Base-by-base conservation (phyloP, 1,284 basidiomycete genomes). In the Ustilago tritici region DNA sequence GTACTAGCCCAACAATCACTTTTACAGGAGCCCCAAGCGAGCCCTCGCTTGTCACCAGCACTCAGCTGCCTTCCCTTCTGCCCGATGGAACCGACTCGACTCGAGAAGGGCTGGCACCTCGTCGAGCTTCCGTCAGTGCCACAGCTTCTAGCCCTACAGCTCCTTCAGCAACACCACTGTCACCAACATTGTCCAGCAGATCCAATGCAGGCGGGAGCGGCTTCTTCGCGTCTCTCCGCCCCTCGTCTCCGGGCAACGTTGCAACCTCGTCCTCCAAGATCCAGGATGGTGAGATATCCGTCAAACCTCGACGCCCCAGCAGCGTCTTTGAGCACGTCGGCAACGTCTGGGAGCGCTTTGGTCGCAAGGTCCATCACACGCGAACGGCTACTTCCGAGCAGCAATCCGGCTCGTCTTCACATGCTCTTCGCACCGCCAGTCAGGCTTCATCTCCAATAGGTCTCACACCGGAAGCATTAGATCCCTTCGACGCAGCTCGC, bases 321-420 rank as follows among this genome's bases (percentile, higher is more conserved):
- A 83, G 80, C 65, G 80, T 82, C 49, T 77, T 83, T 34, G 81
- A 83, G 38, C 78, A 80, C n/a, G 79, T 80, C 38, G 80, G 80
- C 49, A 80, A 70, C 36, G 74, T 83, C 9, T 78, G 76, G 63
- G 81, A 82, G 56, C 75, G 79, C 6, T 80, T 81, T 58, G 78
- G 80, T 10, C 70, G 76, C 46, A 78, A 75, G 46, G 76, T 81
- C 15, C 78, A 74, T 34, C 71, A 78, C 46, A 67, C 73, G 4
- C 65, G 71, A 23, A 65, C 65, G 10, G 53, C 62, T 11, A 73
- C 66, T 11, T 63, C 74, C 3, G 70, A 72, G 52, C 68, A 71
- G 56, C 74, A 58, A 23, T 19, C 62, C 28, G 53, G 52, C 58
- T 76, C 68, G 5, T 55, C 68, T 36, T 54, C 68, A 38, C 61